Evolutionary conservation across 2,329 filamentous ascomycete genomes (phyloP).

Genomic region (Aulographum hederae): DNA sequence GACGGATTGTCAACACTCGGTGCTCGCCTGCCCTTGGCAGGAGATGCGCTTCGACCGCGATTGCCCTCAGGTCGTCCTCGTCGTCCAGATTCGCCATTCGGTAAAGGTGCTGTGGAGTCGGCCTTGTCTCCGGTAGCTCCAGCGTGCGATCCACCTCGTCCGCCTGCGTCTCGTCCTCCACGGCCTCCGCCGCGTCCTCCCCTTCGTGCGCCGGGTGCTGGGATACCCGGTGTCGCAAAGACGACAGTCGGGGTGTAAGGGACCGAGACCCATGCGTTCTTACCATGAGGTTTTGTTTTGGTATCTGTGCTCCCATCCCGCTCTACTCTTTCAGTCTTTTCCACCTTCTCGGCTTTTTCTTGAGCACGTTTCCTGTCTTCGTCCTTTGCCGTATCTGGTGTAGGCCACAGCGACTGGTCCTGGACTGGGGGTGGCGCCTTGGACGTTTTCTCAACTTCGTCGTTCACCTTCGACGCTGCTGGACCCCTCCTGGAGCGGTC

Average conservation of each 20-base stretch:
- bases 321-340: constrained; percentile 52
- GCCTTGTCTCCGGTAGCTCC: no score
- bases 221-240: constrained; percentile 73
- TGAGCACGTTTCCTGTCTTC: constrained; percentile 57
- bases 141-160: constrained; percentile 23
- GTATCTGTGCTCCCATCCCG: constrained; percentile 14
- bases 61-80: constrained; percentile 14
- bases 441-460: neutral
- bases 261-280: constrained; percentile 73
- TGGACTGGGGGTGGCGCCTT: constrained; percentile 34
- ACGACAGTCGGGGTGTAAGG: constrained; percentile 68
- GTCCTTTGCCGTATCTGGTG: constrained; percentile 59
- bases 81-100: constrained; percentile 17
- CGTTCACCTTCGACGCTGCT: neutral
- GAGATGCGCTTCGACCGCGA: constrained; percentile 6
- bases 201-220: constrained; percentile 30
- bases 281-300: constrained; percentile 45
- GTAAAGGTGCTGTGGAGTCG: no score
- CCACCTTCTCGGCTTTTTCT: constrained; percentile 36
- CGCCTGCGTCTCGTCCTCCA: constrained; percentile 30
- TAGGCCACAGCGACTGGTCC: constrained; percentile 76
- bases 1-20: no score
- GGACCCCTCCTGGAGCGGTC: neutral
- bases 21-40: neutral
- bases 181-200: constrained; percentile 37